phyloP scores from a whole-genome alignment of 2,329 filamentous ascomycete species.

The Fusarium fujikuroi region DNA sequence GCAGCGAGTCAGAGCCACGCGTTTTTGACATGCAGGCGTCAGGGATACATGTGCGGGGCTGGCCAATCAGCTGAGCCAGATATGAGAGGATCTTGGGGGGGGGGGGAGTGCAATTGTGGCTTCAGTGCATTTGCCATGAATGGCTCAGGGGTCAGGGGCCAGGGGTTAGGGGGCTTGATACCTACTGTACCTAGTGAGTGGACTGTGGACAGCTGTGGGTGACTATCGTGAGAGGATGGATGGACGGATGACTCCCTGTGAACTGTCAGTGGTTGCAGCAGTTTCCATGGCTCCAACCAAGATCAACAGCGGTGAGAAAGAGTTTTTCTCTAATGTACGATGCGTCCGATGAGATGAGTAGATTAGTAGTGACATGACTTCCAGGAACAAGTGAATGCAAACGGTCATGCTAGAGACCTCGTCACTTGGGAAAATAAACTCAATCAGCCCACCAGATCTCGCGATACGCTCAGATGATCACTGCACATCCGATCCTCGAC shows the following conservation, averaged over 20 bases:
- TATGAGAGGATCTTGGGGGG: constrained; percentile 11
- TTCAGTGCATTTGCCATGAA: constrained; percentile 20
- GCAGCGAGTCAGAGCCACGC: constrained; percentile 35
- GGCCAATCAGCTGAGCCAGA: constrained; percentile 19
- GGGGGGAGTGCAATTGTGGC: constrained; percentile 23
- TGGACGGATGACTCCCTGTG: constrained; percentile 28
- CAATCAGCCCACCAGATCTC: constrained; percentile 24
- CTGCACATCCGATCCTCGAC: constrained; percentile 13
- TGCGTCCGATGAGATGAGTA: neutral
- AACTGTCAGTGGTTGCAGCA: constrained; percentile 21
- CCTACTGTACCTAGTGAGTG: neutral
- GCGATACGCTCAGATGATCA: constrained; percentile 32
- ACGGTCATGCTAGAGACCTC: neutral
- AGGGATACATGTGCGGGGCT: constrained; percentile 33
- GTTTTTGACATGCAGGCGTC: constrained; percentile 38
- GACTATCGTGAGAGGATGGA: constrained; percentile 22
- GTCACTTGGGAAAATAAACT: constrained; percentile 5
- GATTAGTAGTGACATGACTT: neutral
- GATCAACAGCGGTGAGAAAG: constrained; percentile 29
- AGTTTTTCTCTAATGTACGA: neutral
- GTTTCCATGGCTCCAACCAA: constrained; percentile 29
- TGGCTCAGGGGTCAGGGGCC: constrained; percentile 27
- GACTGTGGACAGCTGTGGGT: neutral
- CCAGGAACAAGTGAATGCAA: neutral
- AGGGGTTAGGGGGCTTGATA: constrained; percentile 26